Conservation (phyloP, 257 asterid species). For the Nicotiana otophora region DNA sequence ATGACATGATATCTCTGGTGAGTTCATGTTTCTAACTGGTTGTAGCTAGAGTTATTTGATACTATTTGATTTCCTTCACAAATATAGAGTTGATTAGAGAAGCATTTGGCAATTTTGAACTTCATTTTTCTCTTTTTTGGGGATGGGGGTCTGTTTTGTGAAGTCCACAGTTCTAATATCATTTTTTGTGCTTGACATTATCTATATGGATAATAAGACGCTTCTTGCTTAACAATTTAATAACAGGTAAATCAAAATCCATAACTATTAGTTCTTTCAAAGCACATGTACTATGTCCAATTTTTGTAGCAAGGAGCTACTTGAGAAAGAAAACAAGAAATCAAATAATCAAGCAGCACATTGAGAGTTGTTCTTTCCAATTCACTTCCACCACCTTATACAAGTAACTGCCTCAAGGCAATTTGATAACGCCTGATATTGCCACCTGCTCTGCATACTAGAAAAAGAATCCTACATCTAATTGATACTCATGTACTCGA, state of each 20-base stretch:
- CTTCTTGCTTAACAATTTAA: not conserved
- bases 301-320: not conserved
- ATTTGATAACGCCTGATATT: not conserved
- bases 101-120: not conserved
- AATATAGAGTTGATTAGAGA: not conserved
- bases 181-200: not conserved
- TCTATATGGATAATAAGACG: not conserved
- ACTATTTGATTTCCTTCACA: not conserved
- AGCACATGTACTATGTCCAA: not conserved
- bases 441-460: not conserved
- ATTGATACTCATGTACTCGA: not conserved
- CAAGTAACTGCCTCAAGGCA: not conserved
- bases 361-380: not conserved
- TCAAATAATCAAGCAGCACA: not conserved
- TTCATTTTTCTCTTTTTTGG: not conserved
- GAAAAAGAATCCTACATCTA: not conserved
- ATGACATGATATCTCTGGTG: slow-evolving; percentile 56
- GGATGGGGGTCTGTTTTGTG: not conserved
- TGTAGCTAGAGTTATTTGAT: not conserved
- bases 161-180: not conserved
- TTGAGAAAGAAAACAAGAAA: not conserved
- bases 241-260: not conserved
- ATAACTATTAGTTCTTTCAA: not conserved
- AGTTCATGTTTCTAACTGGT: slow-evolving; percentile 14
- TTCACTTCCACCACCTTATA: not conserved